Base-by-base conservation (phyloP, 2,329 filamentous ascomycete genomes). In the Paraconiothyrium brasiliense region DNA sequence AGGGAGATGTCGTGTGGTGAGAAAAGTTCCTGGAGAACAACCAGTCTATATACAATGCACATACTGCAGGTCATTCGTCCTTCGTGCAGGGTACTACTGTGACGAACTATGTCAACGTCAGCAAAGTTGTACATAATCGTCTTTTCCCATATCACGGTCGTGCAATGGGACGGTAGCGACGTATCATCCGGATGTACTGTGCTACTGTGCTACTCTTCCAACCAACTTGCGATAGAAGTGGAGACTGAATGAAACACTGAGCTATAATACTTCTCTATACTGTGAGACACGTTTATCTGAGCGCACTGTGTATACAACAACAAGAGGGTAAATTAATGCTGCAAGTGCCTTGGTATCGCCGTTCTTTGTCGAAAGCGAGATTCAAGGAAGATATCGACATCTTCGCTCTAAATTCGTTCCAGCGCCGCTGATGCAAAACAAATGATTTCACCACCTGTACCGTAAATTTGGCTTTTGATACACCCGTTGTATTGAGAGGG, bases 111-210 rank as follows among this genome's bases (percentile, higher is more conserved):
- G 51, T 20, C 14, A 5, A 51, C 48, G 30, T 35, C 30, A 37
- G 14, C 10, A 20, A 16, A 27, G 24, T 30, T 7, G 24, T 30
- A 54, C 51, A 27, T 43, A n/a, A 4, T 13, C 43, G 37, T 1
- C 7, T 43, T 14, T 24, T 10, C 11, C 20, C 4, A 41, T 50
- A 54, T 54, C 51, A 54, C 51, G 9, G 51, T 54, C 14, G 51
- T 54, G 37, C 51, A n/a, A 16, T 32, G 13, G 20, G 3, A 20
- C 22, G 14, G 32, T 27, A 24, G 34, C 49, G 20, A 39, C 4
- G 20, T 52, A 52, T 20, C 7, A 39, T 52, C 27, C 35, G 34
- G 49, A 3, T 4, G 20, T 16, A 41, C 3, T 8, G 49, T 39
- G 10, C 24, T 20, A 52, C 34, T 27, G 49, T 41, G 22, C 49